Conservation (phyloP, 2,329 filamentous ascomycete genomes). For the Penicillium psychrosexuale region DNA sequence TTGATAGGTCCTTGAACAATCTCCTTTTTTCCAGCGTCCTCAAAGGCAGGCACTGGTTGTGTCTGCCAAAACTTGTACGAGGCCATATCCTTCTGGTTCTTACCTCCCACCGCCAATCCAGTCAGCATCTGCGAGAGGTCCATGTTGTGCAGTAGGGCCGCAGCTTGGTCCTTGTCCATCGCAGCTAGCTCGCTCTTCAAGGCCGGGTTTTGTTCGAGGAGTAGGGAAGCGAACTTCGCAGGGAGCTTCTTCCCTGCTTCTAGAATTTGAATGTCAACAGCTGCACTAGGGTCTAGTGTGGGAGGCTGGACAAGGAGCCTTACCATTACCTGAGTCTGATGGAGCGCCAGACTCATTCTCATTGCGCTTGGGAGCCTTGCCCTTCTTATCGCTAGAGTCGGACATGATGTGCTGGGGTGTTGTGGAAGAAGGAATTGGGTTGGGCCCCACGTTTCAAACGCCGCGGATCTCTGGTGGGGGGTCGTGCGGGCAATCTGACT, state of each 20-base stretch:
- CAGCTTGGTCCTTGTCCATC: slow-evolving; percentile 59
- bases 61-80: slow-evolving; percentile 99
- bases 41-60: slow-evolving; percentile 86
- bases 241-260: slow-evolving; percentile 33
- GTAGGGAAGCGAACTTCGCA: slow-evolving; percentile 36
- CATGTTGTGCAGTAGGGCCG: slow-evolving; percentile 51
- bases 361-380: slow-evolving; percentile 29
- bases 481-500: background rate
- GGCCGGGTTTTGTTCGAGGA: slow-evolving; percentile 55
- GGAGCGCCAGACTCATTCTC: slow-evolving; percentile 8
- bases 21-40: slow-evolving; percentile 45
- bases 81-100: slow-evolving; percentile 94
- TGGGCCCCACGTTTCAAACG: slow-evolving; percentile 30
- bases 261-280: slow-evolving; percentile 3
- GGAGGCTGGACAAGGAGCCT: background rate
- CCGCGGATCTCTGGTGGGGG: slow-evolving; percentile 21
- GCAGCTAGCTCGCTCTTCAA: slow-evolving; percentile 71
- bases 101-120: slow-evolving; percentile 66
- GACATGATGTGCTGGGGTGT: slow-evolving; percentile 28
- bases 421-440: slow-evolving; percentile 20
- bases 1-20: slow-evolving; percentile 79
- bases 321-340: slow-evolving; percentile 8
- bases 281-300: background rate
- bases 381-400: slow-evolving; percentile 34
- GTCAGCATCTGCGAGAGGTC: slow-evolving; percentile 50